phyloP scores from a whole-genome alignment of 2,329 filamentous ascomycete species.

The Corinectria fuckeliana region DNA sequence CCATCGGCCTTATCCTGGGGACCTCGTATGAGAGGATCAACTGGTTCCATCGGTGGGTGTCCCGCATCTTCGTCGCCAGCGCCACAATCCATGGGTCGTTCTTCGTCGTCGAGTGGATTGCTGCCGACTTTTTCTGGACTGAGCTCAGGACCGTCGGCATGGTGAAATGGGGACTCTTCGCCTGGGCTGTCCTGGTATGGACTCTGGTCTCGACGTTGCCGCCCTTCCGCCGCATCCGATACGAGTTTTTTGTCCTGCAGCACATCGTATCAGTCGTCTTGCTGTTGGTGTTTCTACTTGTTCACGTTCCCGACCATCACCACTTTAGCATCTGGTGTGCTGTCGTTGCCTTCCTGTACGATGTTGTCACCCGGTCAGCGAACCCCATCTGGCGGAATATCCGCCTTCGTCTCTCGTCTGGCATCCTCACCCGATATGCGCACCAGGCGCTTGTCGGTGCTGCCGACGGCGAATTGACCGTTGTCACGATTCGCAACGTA shows the following conservation, averaged over 20 bases:
- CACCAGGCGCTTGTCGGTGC: conserved; percentile 27
- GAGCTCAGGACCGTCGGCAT: conserved; percentile 36
- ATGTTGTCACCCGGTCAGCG: conserved; percentile 35
- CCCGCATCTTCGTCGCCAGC: conserved; percentile 32
- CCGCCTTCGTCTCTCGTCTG: conserved; percentile 22
- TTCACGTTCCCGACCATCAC: conserved; percentile 37
- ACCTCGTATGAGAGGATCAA: conserved; percentile 38
- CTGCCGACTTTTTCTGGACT: conserved; percentile 35
- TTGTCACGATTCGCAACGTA: conserved; percentile 29
- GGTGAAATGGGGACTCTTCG: conserved; percentile 36
- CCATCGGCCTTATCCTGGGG: conserved; percentile 31
- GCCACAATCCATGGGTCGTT: conserved; percentile 36
- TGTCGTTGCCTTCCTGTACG: conserved; percentile 34
- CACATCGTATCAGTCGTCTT: conserved; percentile 33
- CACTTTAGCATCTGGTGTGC: conserved; percentile 39
- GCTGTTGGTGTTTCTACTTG: conserved; percentile 30
- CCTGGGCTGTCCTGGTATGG: conserved; percentile 37
- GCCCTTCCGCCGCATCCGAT: conserved; percentile 36
- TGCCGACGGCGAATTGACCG: conserved; percentile 29
- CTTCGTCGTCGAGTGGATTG: conserved; percentile 34
- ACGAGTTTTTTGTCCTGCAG: conserved; percentile 40
- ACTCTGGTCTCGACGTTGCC: conserved; percentile 31
- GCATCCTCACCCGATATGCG: conserved; percentile 24
- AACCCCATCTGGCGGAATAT: conserved; percentile 38
- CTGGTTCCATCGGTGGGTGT: conserved; percentile 36